Conservation (phyloP, 768 basidiomycete genomes). For the Agaricus blazei region DNA sequence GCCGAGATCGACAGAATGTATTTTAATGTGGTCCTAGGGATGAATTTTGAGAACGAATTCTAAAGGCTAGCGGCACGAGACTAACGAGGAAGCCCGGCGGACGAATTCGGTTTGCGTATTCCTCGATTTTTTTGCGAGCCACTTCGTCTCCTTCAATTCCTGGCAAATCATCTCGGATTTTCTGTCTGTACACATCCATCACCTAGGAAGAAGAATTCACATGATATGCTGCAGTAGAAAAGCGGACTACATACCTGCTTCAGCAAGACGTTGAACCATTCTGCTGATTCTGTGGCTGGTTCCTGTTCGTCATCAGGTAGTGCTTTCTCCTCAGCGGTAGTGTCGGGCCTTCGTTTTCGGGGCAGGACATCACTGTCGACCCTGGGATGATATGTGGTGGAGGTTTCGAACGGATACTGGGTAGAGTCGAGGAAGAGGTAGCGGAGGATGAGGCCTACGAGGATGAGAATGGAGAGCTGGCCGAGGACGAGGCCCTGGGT, state of each 20-base stretch:
- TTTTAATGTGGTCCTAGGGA: conserved; percentile 73
- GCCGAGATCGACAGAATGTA: conserved; percentile 84
- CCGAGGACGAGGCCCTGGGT: conserved; percentile 93
- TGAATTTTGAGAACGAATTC: neutral
- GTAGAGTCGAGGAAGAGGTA: conserved; percentile 92
- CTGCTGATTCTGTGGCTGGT: conserved; percentile 59
- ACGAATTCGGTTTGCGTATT: conserved; percentile 73
- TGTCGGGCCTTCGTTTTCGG: conserved; percentile 27
- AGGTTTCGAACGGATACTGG: conserved; percentile 46
- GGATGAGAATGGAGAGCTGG: conserved; percentile 79
- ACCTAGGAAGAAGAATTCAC: conserved; percentile 35
- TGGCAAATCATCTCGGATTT: conserved; percentile 63
- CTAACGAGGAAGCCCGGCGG: conserved; percentile 66
- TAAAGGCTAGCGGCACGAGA: conserved; percentile 9
- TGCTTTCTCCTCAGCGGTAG: conserved; percentile 19
- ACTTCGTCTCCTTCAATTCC: conserved; percentile 81
- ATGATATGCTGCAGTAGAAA: conserved; percentile 6
- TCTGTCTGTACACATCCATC: conserved; percentile 68
- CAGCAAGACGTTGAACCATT: conserved; percentile 88
- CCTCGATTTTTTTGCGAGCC: conserved; percentile 73
- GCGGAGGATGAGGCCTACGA: conserved; percentile 78
- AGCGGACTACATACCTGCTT: conserved; percentile 55
- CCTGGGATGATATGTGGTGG: conserved; percentile 52
- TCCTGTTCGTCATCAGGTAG: conserved; percentile 22
- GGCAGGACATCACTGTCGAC: conserved; percentile 42